phyloP scores from a whole-genome alignment of 306 rosid species.

The Morella rubra region DNA sequence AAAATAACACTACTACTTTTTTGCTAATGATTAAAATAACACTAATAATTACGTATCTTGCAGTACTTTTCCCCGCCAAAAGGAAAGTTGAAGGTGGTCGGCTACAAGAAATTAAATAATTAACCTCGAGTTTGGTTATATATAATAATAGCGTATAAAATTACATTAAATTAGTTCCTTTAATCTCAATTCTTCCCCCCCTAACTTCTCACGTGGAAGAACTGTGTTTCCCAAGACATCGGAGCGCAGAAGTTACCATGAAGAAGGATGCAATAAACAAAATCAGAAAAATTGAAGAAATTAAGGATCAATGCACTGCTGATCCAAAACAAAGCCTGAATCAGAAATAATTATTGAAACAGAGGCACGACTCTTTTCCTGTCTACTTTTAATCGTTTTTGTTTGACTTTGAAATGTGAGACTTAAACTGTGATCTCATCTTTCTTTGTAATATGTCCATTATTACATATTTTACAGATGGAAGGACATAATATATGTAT shows the following conservation, averaged over 20 bases:
- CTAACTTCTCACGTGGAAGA: slow-evolving; percentile 13
- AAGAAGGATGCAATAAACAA: slow-evolving; percentile 4
- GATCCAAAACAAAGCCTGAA: no score
- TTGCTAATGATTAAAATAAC: neutral
- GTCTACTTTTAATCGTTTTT: neutral
- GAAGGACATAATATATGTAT: no score
- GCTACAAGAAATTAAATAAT: slow-evolving; percentile 19
- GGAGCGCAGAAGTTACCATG: slow-evolving; percentile 14
- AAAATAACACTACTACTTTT: slow-evolving; percentile 1
- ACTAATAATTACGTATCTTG: neutral
- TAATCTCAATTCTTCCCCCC: neutral
- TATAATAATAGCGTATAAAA: neutral
- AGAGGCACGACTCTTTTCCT: no score
- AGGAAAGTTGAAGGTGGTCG: slow-evolving; percentile 36
- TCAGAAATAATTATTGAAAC: neutral
- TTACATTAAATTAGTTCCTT: neutral
- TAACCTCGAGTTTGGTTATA: slow-evolving; percentile 5
- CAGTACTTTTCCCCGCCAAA: slow-evolving; percentile 4
- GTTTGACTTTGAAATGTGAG: neutral
- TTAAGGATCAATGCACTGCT: neutral
- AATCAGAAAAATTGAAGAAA: neutral
- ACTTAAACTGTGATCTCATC: no score
- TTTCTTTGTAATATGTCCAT: no score
- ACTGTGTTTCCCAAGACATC: slow-evolving; percentile 46
- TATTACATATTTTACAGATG: no score